Base-by-base conservation (phyloP, 169 alveolate species). In the Theileria orientalis region DNA sequence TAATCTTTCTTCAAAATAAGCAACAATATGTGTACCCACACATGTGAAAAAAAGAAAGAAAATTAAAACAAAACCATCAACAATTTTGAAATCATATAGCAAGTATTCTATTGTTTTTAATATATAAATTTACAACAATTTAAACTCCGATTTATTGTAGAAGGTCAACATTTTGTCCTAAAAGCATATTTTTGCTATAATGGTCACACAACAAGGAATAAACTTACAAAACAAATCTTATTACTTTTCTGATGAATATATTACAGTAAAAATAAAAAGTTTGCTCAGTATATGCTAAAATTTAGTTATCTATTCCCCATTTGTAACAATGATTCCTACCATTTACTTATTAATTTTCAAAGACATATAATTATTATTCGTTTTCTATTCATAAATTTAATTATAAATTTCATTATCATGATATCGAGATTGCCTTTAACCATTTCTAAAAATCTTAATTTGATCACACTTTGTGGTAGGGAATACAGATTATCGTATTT, bases 21-120 rank as follows among this genome's bases (percentile, higher is more conserved):
- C 0, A n/a, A 25, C 32, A 29, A 56, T 25, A 27, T 19, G 32
- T 54, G 44, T 23, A 5, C 21, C 66, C 66, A 56, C 66, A 56
- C 66, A 56, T 56, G 66, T 56, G 66, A 56, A 56, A 56, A 56
- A 29, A 30, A 29, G 46, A 56, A 30, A 13, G 42, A 56, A 56
- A 56, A 56, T 29, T 29, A 14, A 3, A 7, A 40, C 32, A 56
- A 56, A 56, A 56, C 16, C 3, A 27, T 9, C 21, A 56, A 30
- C 16, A 56, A n/a, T 2, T 56, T 23, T 16, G 42, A 56, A 30
- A 13, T 7, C 16, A 1, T 16, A 56, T 30, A 56, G 44, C 9
- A 37, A 37, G 9, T 7, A 37, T 7, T n/a, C n/a, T 37, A 37
- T 37, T 37, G 5, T 37, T 37, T 37, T 37, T 37, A 37, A 37